phyloP scores from a whole-genome alignment of 768 basidiomycete genomes.

The Psilocybe cubensis region DNA sequence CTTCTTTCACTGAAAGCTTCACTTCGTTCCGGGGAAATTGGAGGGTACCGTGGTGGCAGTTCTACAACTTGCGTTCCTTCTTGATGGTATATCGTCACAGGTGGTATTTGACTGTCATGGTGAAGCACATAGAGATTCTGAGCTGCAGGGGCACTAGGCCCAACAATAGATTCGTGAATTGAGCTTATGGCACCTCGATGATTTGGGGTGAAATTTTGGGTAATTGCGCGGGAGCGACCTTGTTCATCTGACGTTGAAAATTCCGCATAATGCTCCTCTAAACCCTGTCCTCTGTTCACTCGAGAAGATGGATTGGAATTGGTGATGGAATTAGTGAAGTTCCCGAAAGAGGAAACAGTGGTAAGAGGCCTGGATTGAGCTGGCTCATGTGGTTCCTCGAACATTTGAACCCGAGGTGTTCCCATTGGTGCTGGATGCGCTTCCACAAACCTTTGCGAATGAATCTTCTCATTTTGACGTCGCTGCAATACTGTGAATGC shows the following conservation, averaged over 20 bases:
- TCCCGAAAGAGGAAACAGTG: constrained; percentile 20
- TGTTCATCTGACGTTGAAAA: constrained; percentile 44
- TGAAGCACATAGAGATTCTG: constrained; percentile 57
- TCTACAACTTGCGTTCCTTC: constrained; percentile 62
- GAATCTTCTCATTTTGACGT: constrained; percentile 12
- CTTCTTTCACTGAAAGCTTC: constrained; percentile 19
- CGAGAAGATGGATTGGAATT: constrained; percentile 19
- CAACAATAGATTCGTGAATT: constrained; percentile 15
- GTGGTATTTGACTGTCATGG: constrained; percentile 59
- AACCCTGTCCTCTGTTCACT: constrained; percentile 13
- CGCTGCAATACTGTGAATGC: constrained; percentile 36
- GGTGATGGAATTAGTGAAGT: constrained; percentile 11
- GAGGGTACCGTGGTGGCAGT: constrained; percentile 56
- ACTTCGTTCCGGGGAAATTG: constrained; percentile 16
- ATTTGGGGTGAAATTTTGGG: constrained; percentile 10
- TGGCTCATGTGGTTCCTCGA: constrained; percentile 15
- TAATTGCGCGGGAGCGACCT: constrained; percentile 21
- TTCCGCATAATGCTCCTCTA: constrained; percentile 42
- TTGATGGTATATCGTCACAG: constrained; percentile 60
- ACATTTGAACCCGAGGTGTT: constrained; percentile 23
- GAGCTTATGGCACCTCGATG: constrained; percentile 7
- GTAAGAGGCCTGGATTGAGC: constrained; percentile 32
- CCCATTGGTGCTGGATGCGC: constrained; percentile 23
- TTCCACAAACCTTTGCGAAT: constrained; percentile 29
- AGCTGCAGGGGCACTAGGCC: constrained; percentile 2